Evolutionary conservation across 1,284 basidiomycete genomes (phyloP).

Genomic region (Melampsora larici-populina): DNA sequence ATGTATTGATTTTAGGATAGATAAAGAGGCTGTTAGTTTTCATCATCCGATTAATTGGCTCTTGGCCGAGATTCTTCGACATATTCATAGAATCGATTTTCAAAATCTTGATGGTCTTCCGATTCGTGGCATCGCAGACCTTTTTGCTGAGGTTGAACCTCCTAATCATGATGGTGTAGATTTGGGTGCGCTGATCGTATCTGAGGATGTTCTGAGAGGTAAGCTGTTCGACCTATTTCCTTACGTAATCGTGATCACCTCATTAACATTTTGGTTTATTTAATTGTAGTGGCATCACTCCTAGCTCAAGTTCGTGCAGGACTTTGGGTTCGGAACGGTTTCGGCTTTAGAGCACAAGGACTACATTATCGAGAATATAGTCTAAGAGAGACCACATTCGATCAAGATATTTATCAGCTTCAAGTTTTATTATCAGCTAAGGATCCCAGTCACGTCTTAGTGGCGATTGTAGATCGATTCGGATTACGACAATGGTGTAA

Average conservation of each 20-base stretch:
- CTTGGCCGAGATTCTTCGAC: constrained; percentile 80
- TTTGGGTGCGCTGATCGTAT: constrained; percentile 17
- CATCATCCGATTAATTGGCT: constrained; percentile 93
- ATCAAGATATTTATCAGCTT: constrained; percentile 90
- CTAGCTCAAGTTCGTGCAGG: constrained; percentile 92
- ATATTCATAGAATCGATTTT: constrained; percentile 58
- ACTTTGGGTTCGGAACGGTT: constrained; percentile 96
- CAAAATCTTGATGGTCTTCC: constrained; percentile 59
- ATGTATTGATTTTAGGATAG: constrained; percentile 45
- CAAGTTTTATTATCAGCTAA: constrained; percentile 60
- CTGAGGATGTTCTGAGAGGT: constrained; percentile 38
- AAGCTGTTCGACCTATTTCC: not conserved
- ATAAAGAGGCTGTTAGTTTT: constrained; percentile 74
- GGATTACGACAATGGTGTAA: constrained; percentile 75
- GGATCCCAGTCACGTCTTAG: constrained; percentile 74
- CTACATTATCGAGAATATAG: constrained; percentile 94
- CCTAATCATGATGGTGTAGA: constrained; percentile 15
- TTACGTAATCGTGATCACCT: not conserved
- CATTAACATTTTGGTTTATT: not conserved
- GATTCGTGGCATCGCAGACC: constrained; percentile 29
- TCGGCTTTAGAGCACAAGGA: constrained; percentile 90
- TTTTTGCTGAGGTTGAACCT: constrained; percentile 17
- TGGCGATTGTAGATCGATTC: constrained; percentile 86
- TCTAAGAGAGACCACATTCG: constrained; percentile 91
- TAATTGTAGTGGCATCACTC: constrained; percentile 68